Evolutionary conservation across 2,329 filamentous ascomycete genomes (phyloP), one percentile per base, ranked within the genome.

Genomic region (Diplodia sapinea): DNA sequence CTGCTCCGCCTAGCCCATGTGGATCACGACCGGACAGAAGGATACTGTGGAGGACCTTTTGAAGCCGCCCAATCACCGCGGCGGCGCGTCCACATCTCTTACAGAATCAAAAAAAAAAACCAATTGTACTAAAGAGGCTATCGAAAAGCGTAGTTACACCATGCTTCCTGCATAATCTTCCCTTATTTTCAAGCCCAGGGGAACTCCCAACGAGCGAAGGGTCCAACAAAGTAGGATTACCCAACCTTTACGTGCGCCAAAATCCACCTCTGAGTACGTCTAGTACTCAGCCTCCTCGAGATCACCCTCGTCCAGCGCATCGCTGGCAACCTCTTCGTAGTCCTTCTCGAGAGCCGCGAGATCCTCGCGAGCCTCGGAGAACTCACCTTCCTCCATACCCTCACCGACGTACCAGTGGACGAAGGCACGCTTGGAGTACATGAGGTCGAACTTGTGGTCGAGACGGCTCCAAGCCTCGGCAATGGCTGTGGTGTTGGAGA

Each of bases 311-410:
- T 94, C 94, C 76, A 96, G 83, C 71, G 93, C 96, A 83, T 98
- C 94, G 77, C 93, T 92, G 72, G 93, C 94, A 79, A 98, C 95
- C 85, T 99, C 95, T 85, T 97, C 94, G 85, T 99, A 99, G 81
- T 99, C 94, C 75, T 94, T 91, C 89, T 99, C 95, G 71, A 99
- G 88, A 75, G 95, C 95, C 81, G 95, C 95, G 81, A 99, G 86
- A 85, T 99, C 95, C 86, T 99, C 95, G 82, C 95, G 94, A 72
- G 95, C 95, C 87, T 99, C 95, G 68, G 93, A 96, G 89, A 99
- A 99, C 84, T 99, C 95, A 83, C 95, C 95, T 83, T 99, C 95
- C 88, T 99, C 95, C 95, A 99, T 99, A 89, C 95, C 95, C 87
- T 98, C 95, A 85, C 95, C 95, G 79, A 99, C 95, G 78, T 98